phyloP scores from a whole-genome alignment of 768 basidiomycete species.

The Kwoniella sp. region DNA sequence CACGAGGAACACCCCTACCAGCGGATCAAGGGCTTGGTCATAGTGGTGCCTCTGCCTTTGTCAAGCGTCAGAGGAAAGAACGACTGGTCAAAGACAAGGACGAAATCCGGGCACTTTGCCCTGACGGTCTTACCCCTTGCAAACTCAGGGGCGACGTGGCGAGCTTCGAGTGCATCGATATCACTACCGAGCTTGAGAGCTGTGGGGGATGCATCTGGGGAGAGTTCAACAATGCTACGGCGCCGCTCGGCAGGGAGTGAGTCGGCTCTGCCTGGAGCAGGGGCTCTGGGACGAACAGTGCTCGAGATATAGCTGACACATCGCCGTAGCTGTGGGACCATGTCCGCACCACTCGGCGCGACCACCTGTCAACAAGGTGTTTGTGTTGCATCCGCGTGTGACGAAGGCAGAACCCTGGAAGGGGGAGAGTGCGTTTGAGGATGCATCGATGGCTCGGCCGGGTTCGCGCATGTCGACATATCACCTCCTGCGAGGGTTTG shows the following conservation, averaged over 20 bases:
- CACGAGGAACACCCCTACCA: no score
- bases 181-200: neutral
- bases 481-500: neutral
- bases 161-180: neutral
- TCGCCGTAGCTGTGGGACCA: neutral
- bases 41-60: no score
- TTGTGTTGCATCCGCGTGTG: constrained; percentile 10
- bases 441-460: neutral
- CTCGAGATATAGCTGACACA: neutral
- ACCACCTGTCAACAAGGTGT: constrained; percentile 6
- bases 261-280: neutral
- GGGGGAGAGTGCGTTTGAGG: constrained; percentile 1
- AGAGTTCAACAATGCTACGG: neutral
- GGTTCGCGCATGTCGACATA: neutral
- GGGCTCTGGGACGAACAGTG: neutral
- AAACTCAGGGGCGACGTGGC: neutral
- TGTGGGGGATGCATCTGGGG: constrained; percentile 8
- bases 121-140: neutral
- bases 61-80: no score
- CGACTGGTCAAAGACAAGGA: neutral
- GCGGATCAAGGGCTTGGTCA: no score
- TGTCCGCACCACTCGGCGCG: no score
- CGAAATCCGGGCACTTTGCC: neutral
- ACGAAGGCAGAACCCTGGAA: neutral
- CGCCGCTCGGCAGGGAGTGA: neutral